Conservation (phyloP, 2,329 filamentous ascomycete species). For the Fusarium veterinarium region DNA sequence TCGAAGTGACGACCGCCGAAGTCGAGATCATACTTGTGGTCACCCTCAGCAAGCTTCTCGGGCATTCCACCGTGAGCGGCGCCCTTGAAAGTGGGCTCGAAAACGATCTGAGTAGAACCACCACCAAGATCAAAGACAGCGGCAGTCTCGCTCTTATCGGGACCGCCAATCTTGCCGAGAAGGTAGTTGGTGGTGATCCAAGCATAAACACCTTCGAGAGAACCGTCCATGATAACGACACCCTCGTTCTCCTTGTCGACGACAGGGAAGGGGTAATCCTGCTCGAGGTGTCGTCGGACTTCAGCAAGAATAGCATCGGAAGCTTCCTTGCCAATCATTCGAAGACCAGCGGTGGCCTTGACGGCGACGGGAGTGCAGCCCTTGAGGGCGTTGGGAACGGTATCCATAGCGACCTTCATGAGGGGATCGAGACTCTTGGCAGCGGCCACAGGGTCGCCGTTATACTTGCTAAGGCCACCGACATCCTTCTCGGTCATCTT, state of each 20-base stretch:
- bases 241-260: conserved; percentile 86
- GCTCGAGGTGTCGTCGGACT: conserved; percentile 86
- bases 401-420: conserved; percentile 85
- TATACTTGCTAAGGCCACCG: conserved; percentile 88
- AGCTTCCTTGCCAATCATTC: conserved; percentile 84
- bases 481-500: conserved; percentile 90
- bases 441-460: conserved; percentile 85
- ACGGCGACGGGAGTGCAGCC: conserved; percentile 95
- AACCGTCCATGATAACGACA: conserved; percentile 97
- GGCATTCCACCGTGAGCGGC: conserved; percentile 82
- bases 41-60: conserved; percentile 84
- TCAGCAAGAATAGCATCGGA: conserved; percentile 87
- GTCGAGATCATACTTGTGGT: conserved; percentile 93
- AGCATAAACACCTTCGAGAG: conserved; percentile 96
- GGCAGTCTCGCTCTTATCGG: conserved; percentile 89
- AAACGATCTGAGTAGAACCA: conserved; percentile 98
- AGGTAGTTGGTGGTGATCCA: conserved; percentile 99
- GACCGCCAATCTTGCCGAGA: conserved; percentile 94
- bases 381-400: conserved; percentile 89
- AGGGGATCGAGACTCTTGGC: conserved; percentile 90
- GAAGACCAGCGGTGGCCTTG: conserved; percentile 94
- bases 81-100: conserved; percentile 91
- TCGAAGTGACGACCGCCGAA: conserved; percentile 93
- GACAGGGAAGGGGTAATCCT: conserved; percentile 92
- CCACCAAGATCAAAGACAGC: conserved; percentile 97